A percentile compares a stretch with the other conserved stretches of the same genome.
Conservation (phyloP, 2,329 filamentous ascomycete genomes). For the Colletotrichum musicola region DNA sequence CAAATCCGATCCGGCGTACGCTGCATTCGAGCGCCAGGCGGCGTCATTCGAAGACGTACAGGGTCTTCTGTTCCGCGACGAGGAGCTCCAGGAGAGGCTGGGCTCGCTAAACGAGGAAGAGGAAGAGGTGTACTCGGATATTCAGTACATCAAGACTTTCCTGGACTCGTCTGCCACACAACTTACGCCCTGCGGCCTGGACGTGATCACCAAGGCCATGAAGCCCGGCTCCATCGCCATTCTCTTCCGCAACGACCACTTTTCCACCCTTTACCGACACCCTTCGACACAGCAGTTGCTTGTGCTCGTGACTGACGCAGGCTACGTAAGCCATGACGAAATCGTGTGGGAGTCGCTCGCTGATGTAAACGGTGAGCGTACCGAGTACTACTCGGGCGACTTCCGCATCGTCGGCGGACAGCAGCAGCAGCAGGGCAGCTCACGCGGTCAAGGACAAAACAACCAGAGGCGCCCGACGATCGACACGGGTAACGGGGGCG, state of each 20-base stretch:
- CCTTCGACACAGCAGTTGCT: constrained; percentile 81
- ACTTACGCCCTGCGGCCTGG: constrained; percentile 83
- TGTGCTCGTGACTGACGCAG: constrained; percentile 91
- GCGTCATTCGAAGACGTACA: constrained; percentile 93
- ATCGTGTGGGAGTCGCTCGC: constrained; percentile 96
- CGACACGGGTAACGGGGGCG: constrained; percentile 44
- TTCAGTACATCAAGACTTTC: constrained; percentile 86
- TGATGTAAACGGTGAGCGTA: constrained; percentile 85
- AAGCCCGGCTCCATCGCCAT: constrained; percentile 86
- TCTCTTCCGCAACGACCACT: constrained; percentile 96
- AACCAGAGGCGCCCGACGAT: constrained; percentile 19
- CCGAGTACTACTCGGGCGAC: constrained; percentile 90
- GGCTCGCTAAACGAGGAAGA: constrained; percentile 78
- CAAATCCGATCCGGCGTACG: constrained; percentile 73
- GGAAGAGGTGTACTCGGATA: constrained; percentile 84
- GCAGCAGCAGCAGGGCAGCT: constrained; percentile 43
- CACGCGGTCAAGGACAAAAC: constrained; percentile 1
- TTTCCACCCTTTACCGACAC: constrained; percentile 92
- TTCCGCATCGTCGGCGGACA: constrained; percentile 83
- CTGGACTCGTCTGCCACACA: constrained; percentile 86
- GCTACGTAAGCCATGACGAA: constrained; percentile 88
- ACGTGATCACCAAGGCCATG: constrained; percentile 78
- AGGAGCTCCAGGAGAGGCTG: constrained; percentile 87
- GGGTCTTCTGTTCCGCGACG: constrained; percentile 87
- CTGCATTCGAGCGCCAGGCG: constrained; percentile 79